phyloP scores from a whole-genome alignment of 2,329 filamentous ascomycete genomes.

The Fusarium beomiforme region DNA sequence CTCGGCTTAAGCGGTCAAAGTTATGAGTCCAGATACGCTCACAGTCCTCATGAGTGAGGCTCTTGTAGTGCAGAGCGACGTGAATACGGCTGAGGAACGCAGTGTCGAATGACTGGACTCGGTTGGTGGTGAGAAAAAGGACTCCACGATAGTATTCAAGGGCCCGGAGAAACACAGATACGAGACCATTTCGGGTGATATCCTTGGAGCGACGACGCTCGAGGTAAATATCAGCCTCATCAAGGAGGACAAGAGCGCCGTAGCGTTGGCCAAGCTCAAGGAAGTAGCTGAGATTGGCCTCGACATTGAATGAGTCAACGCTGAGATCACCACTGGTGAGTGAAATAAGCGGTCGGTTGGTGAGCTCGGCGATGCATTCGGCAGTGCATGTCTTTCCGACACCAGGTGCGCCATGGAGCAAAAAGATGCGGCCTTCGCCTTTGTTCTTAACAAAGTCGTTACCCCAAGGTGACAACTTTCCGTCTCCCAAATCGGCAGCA shows the following conservation, averaged over 20 bases:
- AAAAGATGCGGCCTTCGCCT: conserved; percentile 60
- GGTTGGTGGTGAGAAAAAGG: conserved; percentile 62
- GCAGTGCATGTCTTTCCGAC: conserved; percentile 68
- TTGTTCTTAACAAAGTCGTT: conserved; percentile 61
- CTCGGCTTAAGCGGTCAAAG: conserved; percentile 57
- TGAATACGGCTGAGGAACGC: conserved; percentile 62
- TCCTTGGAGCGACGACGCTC: conserved; percentile 59
- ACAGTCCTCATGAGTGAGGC: conserved; percentile 54
- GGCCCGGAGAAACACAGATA: conserved; percentile 60
- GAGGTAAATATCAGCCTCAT: conserved; percentile 70
- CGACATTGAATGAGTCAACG: conserved; percentile 51
- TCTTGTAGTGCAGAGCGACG: conserved; percentile 58
- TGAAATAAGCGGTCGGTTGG: conserved; percentile 60
- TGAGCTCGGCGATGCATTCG: conserved; percentile 63
- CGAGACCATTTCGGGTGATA: conserved; percentile 58
- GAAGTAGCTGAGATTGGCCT: conserved; percentile 58
- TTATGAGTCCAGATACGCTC: conserved; percentile 57
- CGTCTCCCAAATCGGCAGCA: conserved; percentile 48
- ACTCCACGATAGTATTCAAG: conserved; percentile 63
- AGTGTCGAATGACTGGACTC: conserved; percentile 57
- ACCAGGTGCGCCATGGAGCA: conserved; percentile 63
- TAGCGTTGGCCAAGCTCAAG: conserved; percentile 60
- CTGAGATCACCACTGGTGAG: conserved; percentile 62
- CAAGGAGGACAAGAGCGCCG: conserved; percentile 63
- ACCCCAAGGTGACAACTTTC: conserved; percentile 56